Evolutionary conservation across 176 grass and related monocot genomes (phyloP), one percentile per base, ranked within the genome.

Genomic region (Zizania latifolia): DNA sequence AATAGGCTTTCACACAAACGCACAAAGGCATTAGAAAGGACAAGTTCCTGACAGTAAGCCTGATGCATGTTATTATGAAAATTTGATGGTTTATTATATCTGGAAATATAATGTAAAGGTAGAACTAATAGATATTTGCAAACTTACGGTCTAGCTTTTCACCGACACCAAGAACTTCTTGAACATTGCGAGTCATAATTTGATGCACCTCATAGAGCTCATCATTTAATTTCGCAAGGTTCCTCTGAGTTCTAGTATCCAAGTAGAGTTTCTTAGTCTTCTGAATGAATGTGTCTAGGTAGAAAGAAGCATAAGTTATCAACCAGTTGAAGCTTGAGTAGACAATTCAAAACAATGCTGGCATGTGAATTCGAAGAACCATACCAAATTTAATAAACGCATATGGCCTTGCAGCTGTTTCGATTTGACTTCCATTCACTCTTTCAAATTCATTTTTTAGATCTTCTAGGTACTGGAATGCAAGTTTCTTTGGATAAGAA

Each of bases 301-400:
- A 82, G 2, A 80, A 53, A 78, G 7, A 68, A 17, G 66, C 39
- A 72, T 32, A 79, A n/a, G 27, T 54, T 74, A 54, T 83, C 8
- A 83, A 69, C n/a, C 26, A 51, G 40, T 28, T 62, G 40, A 68
- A 45, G n/a, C 13, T 73, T 29, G 3, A 78, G 54, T 58, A 22
- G 14, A 68, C 35, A 23, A 65, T 32, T 40, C 19, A 78, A 65
- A 65, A 38, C 54, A 75, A 81, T 60, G 24, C 19, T 45, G 24
- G 9, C 22, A 81, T 28, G 16, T 45, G 29, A 71, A 78, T 23
- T 77, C 58, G 45, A n/a, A 68, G 13, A 83, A 73, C 3, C 55
- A 82, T 91, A 97, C 94, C 94, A 33, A 97, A 97, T 68, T 97
- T 97, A 74, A 97, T 97, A 72, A 97, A 97, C 62, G 90, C 93